Base-by-base conservation (phyloP, 2,329 filamentous ascomycete species). In the Pseudopithomyces chartarum region DNA sequence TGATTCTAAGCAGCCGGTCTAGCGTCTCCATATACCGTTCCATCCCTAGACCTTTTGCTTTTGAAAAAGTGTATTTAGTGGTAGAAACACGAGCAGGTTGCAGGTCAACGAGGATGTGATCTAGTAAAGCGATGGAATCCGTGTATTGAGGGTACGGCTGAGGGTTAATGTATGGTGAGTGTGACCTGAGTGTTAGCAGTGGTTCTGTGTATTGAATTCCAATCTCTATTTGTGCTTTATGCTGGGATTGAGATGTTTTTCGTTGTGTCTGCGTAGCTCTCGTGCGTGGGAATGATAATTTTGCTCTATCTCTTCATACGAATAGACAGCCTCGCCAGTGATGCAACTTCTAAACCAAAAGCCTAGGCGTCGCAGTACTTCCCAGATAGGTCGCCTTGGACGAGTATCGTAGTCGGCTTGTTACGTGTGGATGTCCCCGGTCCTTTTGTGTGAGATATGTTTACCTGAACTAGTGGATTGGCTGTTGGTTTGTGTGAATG, bases 391-490 rank as follows among this genome's bases (percentile, higher is more conserved):
- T 47, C 51, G 61, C 53, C 40, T 53, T 74, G 71, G 62, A 71
- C 73, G 73, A 75, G 67, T 48, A 53, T 54, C 62, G 53, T 60
- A 62, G 60, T 59, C 61, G 55, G 55, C 59, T 52, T 54, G 63
- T 55, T 64, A 61, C 39, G 26, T 26, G 36, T n/a, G n/a, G 50
- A 70, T 63, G 64, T 68, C 62, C 69, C 65, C 66, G 60, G 64
- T 64, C 58, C 60, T 60, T 57, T 45, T 56, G 44, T 62, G 52
- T 47, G 55, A 55, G 49, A 43, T 46, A 42, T 46, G 32, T 55
- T 56, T 44, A 43, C 48, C 52, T 58, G 19, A n/a, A n/a, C n/a
- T n/a, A n/a, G n/a, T n/a, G n/a, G n/a, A n/a, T n/a, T n/a, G n/a
- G n/a, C n/a, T n/a, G n/a, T n/a, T n/a, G n/a, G n/a, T n/a, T n/a